A percentile compares a stretch with the other conserved stretches of the same genome.
phyloP scores from a whole-genome alignment of 805 yeast genomes.

The Saccharomycopsis malanga region DNA sequence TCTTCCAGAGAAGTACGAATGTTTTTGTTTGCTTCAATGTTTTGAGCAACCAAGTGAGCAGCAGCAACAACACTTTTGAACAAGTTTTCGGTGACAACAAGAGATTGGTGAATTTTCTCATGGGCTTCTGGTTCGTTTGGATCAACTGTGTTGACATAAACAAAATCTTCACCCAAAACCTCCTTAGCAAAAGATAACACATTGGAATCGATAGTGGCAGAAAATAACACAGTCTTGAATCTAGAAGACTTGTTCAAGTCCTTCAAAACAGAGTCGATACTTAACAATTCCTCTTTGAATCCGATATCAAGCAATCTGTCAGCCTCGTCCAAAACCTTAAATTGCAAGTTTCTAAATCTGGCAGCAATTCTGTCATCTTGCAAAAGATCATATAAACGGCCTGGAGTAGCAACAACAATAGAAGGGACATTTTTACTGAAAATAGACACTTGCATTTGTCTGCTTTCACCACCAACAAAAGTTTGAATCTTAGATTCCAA shows the following conservation, averaged over 20 bases:
- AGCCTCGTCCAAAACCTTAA: slow-evolving; percentile 84
- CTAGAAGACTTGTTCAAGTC: slow-evolving; percentile 24
- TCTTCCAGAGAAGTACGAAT: no score
- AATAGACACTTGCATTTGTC: slow-evolving; percentile 31
- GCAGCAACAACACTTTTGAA: slow-evolving; percentile 58
- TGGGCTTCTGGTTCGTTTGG: slow-evolving; percentile 70
- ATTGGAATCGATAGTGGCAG: slow-evolving; percentile 76
- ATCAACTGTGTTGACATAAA: slow-evolving; percentile 67
- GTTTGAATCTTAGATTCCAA: slow-evolving; percentile 32
- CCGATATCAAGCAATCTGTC: slow-evolving; percentile 81
- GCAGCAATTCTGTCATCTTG: slow-evolving; percentile 37
- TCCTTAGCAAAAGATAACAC: slow-evolving; percentile 59
- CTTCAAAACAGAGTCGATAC: slow-evolving; percentile 46
- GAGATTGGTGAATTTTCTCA: slow-evolving; percentile 65
- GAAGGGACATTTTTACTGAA: slow-evolving; percentile 38
- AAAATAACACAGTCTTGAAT: slow-evolving; percentile 67
- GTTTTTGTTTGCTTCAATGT: background rate
- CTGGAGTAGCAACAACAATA: slow-evolving; percentile 84
- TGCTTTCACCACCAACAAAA: slow-evolving; percentile 62
- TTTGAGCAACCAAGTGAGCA: slow-evolving; percentile 35
- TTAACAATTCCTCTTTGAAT: slow-evolving; percentile 58
- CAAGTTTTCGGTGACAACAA: slow-evolving; percentile 47
- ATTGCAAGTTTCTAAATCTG: slow-evolving; percentile 40
- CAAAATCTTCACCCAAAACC: slow-evolving; percentile 47
- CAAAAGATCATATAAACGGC: slow-evolving; percentile 64